Conservation (phyloP, 352 stramenopile genomes). For the Phytophthora citricola region DNA sequence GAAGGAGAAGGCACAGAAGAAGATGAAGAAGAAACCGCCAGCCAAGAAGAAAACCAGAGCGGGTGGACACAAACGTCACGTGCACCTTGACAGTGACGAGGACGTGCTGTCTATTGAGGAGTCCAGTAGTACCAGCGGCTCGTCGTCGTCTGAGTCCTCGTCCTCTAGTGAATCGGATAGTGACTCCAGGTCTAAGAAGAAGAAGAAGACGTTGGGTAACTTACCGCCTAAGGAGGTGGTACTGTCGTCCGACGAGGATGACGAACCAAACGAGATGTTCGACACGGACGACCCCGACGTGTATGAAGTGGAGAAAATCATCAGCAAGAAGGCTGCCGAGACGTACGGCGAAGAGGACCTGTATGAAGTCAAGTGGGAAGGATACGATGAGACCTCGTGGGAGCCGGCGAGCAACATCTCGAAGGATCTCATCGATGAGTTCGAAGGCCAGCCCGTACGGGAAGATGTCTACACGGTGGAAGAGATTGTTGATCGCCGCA, state of each 20-base stretch:
- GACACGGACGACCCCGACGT: conserved; percentile 81
- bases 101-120: conserved; percentile 42
- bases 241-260: conserved; percentile 76
- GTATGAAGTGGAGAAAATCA: conserved; percentile 82
- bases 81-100: conserved; percentile 41
- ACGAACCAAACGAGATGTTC: conserved; percentile 80
- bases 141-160: conserved; percentile 34
- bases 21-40: conserved; percentile 14
- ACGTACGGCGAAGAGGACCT: conserved; percentile 62
- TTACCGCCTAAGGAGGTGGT: conserved; percentile 66
- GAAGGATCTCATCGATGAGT: conserved; percentile 85
- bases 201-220: conserved; percentile 49
- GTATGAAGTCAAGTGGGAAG: conserved; percentile 88
- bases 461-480: conserved; percentile 83
- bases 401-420: conserved; percentile 79
- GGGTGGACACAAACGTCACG: conserved; percentile 21
- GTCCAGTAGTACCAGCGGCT: conserved; percentile 33
- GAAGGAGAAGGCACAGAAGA: conserved; percentile 32
- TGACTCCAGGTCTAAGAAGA: conserved; percentile 44
- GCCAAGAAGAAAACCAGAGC: conserved; percentile 10
- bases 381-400: conserved; percentile 83
- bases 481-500: conserved; percentile 73
- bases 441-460: conserved; percentile 70
- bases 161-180: conserved; percentile 46
- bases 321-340: conserved; percentile 58